Evolutionary conservation across 257 asterid species (phyloP).

Genomic region (Perilla frutescens): DNA sequence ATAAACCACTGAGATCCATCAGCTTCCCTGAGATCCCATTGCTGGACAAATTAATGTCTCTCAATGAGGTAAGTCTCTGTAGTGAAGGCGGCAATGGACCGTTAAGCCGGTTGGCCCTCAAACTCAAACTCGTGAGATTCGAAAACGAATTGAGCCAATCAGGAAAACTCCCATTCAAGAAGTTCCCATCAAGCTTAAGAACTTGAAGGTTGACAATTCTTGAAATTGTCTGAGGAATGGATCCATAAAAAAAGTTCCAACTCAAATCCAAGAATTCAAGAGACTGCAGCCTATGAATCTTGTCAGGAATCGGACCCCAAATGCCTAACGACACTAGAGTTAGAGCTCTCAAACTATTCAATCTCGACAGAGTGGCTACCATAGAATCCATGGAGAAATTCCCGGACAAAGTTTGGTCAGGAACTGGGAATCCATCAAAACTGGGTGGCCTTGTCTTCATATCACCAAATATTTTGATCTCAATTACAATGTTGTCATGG

Average conservation of each 20-base stretch:
- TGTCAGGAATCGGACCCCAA: constrained; percentile 68
- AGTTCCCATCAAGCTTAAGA: constrained; percentile 64
- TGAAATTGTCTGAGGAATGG: constrained; percentile 54
- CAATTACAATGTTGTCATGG: constrained; percentile 48
- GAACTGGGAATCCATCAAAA: constrained; percentile 53
- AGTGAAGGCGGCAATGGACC: constrained; percentile 56
- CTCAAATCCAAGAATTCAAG: constrained; percentile 66
- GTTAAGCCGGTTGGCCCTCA: constrained; percentile 48
- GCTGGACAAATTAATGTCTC: constrained; percentile 51
- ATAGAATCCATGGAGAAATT: constrained; percentile 74
- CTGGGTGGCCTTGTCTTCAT: constrained; percentile 35
- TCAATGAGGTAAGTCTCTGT: constrained; percentile 37
- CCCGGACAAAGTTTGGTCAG: constrained; percentile 47
- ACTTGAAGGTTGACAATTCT: constrained; percentile 50
- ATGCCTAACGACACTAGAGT: constrained; percentile 65
- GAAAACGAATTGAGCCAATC: constrained; percentile 49
- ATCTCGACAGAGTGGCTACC: constrained; percentile 63
- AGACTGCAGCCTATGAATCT: constrained; percentile 56
- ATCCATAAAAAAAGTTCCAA: constrained; percentile 61
- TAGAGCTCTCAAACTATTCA: constrained; percentile 53
- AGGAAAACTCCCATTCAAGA: constrained; percentile 62
- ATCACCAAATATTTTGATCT: constrained; percentile 56
- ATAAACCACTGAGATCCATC: constrained; percentile 51
- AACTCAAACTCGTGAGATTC: constrained; percentile 60
- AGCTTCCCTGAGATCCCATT: constrained; percentile 54